A percentile compares a stretch with the other conserved stretches of the same genome.
phyloP scores from a whole-genome alignment of 768 basidiomycete species.

The Boletus speciosus region DNA sequence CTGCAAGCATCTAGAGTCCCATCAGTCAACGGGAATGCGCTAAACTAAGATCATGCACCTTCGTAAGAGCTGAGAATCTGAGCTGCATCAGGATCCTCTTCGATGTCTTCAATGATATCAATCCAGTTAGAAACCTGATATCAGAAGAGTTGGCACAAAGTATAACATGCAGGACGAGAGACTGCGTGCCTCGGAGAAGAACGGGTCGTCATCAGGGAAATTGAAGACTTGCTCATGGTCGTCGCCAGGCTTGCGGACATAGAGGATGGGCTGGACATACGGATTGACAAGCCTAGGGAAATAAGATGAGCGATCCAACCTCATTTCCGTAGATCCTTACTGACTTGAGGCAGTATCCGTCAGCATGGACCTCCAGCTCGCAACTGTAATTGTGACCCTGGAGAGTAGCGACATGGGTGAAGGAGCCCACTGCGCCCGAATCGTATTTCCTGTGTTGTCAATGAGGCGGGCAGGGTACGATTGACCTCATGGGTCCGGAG shows the following conservation, averaged over 20 bases:
- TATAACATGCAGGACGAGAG: neutral
- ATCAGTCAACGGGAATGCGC: neutral
- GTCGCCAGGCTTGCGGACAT: conserved; percentile 80
- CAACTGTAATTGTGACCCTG: conserved; percentile 94
- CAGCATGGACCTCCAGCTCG: conserved; percentile 90
- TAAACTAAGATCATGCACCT: conserved; percentile 42
- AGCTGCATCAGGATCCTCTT: conserved; percentile 76
- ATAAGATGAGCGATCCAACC: conserved; percentile 2
- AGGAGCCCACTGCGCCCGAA: conserved; percentile 88
- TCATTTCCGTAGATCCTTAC: conserved; percentile 19
- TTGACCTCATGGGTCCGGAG: conserved; percentile 14
- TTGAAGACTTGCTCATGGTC: conserved; percentile 66
- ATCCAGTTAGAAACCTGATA: conserved; percentile 72
- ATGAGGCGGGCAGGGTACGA: conserved; percentile 15
- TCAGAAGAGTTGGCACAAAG: neutral
- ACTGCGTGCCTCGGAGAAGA: conserved; percentile 76
- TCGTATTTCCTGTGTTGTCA: conserved; percentile 77
- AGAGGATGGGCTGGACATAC: conserved; percentile 87
- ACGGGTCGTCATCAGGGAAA: conserved; percentile 85
- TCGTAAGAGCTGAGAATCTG: conserved; percentile 83
- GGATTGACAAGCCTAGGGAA: conserved; percentile 80
- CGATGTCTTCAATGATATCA: conserved; percentile 85
- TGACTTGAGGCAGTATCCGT: conserved; percentile 86
- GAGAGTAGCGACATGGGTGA: conserved; percentile 86
- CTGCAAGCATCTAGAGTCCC: conserved; percentile 65